A percentile compares a stretch with the other conserved stretches of the same genome.
Conservation (phyloP, 2,329 filamentous ascomycete species). For the Thyridium curvatum region DNA sequence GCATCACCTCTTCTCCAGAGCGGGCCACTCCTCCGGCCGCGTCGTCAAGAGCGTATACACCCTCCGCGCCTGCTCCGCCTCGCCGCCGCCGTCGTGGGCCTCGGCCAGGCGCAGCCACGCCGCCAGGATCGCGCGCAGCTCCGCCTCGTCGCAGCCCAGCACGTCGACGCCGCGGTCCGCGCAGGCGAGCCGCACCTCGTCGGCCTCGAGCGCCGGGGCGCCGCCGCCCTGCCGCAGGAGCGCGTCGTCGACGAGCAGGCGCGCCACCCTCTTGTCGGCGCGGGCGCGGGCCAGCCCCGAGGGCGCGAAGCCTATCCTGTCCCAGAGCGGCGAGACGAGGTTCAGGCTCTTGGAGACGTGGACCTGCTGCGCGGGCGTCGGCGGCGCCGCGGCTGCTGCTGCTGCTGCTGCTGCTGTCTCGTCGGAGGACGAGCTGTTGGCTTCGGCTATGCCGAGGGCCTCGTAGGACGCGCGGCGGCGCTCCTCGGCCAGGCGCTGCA, state of each 20-base stretch:
- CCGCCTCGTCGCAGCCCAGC: slow-evolving; percentile 44
- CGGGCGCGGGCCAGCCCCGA: slow-evolving; percentile 45
- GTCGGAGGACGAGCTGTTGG: slow-evolving; percentile 7
- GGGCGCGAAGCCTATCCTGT: slow-evolving; percentile 21
- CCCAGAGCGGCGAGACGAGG: slow-evolving; percentile 33
- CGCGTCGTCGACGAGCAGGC: slow-evolving; percentile 64
- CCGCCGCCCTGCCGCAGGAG: slow-evolving; percentile 61
- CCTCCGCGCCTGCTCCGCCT: slow-evolving; percentile 20
- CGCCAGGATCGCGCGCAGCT: slow-evolving; percentile 40
- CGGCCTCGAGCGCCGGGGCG: slow-evolving; percentile 45
- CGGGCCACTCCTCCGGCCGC: slow-evolving; percentile 10
- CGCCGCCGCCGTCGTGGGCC: slow-evolving; percentile 25
- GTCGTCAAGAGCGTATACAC: slow-evolving; percentile 6
- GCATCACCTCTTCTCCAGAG: background rate
- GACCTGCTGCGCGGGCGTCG: slow-evolving; percentile 1
- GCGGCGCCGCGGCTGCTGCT: background rate
- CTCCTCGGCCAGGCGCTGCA: slow-evolving; percentile 45
- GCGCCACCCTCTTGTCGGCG: slow-evolving; percentile 49
- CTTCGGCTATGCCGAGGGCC: slow-evolving; percentile 18
- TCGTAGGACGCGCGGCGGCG: slow-evolving; percentile 44
- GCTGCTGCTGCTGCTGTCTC: background rate
- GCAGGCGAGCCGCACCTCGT: slow-evolving; percentile 66
- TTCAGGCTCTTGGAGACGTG: slow-evolving; percentile 37
- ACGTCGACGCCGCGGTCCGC: slow-evolving; percentile 61
- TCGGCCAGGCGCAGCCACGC: slow-evolving; percentile 43